Conservation (phyloP, 768 basidiomycete genomes). For the Russula olivacea region DNA sequence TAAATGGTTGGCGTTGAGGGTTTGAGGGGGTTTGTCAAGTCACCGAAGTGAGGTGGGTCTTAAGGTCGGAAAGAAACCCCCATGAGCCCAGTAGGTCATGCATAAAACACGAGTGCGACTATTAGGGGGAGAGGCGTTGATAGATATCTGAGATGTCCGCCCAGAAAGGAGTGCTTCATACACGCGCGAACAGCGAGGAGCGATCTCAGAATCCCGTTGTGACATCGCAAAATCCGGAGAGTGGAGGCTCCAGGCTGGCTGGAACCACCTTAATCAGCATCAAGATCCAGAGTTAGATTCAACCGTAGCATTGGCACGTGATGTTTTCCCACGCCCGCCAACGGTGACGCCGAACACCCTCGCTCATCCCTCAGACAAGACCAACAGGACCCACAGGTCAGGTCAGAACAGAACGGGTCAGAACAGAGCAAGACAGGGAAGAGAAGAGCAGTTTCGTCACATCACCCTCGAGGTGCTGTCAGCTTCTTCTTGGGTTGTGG, state of each 20-base stretch:
- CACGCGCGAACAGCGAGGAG: conserved; percentile 22
- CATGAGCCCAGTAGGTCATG: conserved; percentile 18
- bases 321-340: neutral
- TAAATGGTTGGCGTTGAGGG: conserved; percentile 15
- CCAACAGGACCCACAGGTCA: neutral
- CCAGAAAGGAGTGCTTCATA: conserved; percentile 17
- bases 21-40: conserved; percentile 9
- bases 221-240: conserved; percentile 5
- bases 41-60: conserved; percentile 14
- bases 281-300: conserved; percentile 8
- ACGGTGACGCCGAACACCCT: neutral
- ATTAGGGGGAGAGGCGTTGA: conserved; percentile 17
- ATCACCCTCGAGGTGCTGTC: neutral
- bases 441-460: neutral
- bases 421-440: neutral
- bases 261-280: neutral
- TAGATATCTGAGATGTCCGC: conserved; percentile 9
- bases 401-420: neutral
- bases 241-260: neutral
- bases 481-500: conserved; percentile 8
- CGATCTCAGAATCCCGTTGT: conserved; percentile 12
- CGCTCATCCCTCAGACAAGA: neutral
- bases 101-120: conserved; percentile 22
- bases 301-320: neutral
- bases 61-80: conserved; percentile 14